Base-by-base conservation (phyloP, 2,329 filamentous ascomycete species). In the Aspergillus sp. region DNA sequence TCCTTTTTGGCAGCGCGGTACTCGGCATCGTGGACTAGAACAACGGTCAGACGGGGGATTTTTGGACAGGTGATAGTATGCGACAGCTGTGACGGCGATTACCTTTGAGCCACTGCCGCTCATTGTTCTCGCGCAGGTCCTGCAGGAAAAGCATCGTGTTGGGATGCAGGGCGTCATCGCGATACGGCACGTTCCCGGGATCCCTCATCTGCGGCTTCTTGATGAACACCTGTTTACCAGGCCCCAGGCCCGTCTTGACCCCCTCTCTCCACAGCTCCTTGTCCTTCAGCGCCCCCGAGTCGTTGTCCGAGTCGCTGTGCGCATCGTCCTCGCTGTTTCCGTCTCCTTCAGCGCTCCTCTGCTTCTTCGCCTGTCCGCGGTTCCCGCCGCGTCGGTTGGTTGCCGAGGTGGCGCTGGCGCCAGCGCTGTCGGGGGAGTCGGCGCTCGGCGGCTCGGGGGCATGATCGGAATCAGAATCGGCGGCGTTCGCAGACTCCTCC, bases 241-340 rank as follows among this genome's bases (percentile, higher is more conserved):
- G 74, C 4, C 67, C 72, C 16, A 78, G 55, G 4, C 68, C 69
- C 11, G 64, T 64, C 37, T 65, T 72, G 22, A 72, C 70, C 7
- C 72, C 73, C 37, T 67, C 59, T 48, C 67, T 66, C 73, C 72
- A 77, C 20, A 75, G 51, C 32, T 74, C 68, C 41, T 67, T 65
- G 28, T 62, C 61, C 33, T 63, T 59, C 26, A 45, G 29, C 14
- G 12, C 10, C 13, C 29, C 29, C 13, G 14, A 16, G 66, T 88
- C 83, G 62, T 88, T 83, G 62, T 86, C 82, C 49, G 80, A 81
- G 55, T 85, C 82, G 45, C 78, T 85, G 63, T 85, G 82, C 57
- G 82, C 77, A 60, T 86, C 30, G 12, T 43, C 37, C 11, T 47
- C 42, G 12, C 16, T 16, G 15, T 29, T 28, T 11, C 13, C 14